phyloP scores from a whole-genome alignment of 352 stramenopile genomes.

The Phytophthora brassicae region DNA sequence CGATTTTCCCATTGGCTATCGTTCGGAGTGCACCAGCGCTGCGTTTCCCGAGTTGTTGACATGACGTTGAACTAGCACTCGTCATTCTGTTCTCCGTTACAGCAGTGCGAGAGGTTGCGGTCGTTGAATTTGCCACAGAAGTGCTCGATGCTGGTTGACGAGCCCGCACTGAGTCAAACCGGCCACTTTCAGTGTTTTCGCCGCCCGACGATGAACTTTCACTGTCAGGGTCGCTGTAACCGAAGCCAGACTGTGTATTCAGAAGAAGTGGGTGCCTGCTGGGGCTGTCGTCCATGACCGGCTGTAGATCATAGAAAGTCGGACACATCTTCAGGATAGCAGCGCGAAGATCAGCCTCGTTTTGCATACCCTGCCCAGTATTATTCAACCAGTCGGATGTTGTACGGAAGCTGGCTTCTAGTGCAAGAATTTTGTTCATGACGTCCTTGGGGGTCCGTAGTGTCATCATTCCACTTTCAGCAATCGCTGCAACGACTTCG shows the following conservation, averaged over 20 bases:
- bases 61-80: neutral
- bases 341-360: neutral
- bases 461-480: neutral
- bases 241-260: neutral
- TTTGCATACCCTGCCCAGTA: too few relatives aligned
- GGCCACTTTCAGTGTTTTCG: neutral
- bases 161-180: neutral
- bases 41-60: neutral
- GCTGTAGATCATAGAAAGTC: neutral
- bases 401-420: neutral
- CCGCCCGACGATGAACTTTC: neutral
- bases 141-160: neutral
- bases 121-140: neutral
- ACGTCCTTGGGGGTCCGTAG: neutral
- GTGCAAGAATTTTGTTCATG: conserved; percentile 2
- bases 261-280: neutral
- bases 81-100: neutral
- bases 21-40: neutral
- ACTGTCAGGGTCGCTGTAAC: neutral
- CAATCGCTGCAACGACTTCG: neutral
- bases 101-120: neutral
- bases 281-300: too few relatives aligned
- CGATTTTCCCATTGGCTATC: neutral
- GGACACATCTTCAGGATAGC: neutral
- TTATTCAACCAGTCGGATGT: conserved; percentile 2